Evolutionary conservation across 2,329 filamentous ascomycete genomes (phyloP), one percentile per base, ranked within the genome.

Genomic region (Ascochyta rabiei): DNA sequence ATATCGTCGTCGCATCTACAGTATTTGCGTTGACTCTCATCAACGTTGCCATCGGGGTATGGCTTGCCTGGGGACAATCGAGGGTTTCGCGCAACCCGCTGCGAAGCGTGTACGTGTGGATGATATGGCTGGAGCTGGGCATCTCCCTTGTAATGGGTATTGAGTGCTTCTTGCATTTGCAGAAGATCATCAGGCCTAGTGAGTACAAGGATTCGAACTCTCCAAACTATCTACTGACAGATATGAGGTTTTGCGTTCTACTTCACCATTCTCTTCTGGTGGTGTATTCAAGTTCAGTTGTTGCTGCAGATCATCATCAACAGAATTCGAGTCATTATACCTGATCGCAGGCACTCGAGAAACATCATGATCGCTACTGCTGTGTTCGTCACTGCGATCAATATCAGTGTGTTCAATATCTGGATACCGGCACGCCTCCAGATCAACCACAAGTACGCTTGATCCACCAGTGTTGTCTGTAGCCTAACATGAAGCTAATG

Each of bases 121-220:
- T 82, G 76, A 76, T 82, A 48, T 82, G 80, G 80, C 46, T 75
- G 24, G 80, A 82, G 60, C 70, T 81, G 3, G 2, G 71, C 1
- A 76, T 77, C 3, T 80, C 76, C 10, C 66, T 79, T 10, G 57
- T 71, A 8, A 81, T 82, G 67, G 75, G 72, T 6, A 55, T 79
- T 21, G 72, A 81, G 40, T 70, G 71, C 55, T 77, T 60, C 51
- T 24, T 76, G 42, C 71, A 74, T 56, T 42, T 77, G 3, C 21
- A 70, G 43, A 72, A 74, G 39, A 31, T 56, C 6, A 70, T 76
- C 23, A 67, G 52, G 42, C 72, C 72, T 7, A 75, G 74, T 70
- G 63, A 51, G 66, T 65, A 16, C n/a, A 24, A 16, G 16, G 12
- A 2, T 6, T 26, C 4, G 3, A 4, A 15, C 5, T 18, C 1